A percentile compares a stretch with the other conserved stretches of the same genome.
Conservation (phyloP, 495 filamentous ascomycete genomes). For the Jackrogersella multiformis region DNA sequence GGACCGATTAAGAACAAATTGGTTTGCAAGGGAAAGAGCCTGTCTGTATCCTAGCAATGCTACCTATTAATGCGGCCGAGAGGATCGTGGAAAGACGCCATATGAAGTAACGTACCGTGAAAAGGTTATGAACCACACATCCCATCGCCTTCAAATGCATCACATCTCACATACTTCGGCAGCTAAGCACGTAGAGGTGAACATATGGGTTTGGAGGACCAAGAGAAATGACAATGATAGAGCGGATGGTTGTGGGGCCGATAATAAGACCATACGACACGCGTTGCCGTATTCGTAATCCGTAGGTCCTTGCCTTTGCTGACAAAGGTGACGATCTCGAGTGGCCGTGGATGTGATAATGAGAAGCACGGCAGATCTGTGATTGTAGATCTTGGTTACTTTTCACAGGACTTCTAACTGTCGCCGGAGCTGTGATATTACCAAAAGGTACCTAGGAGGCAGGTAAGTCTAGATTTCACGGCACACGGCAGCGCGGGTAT, state of each 20-base stretch:
- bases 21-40: neutral
- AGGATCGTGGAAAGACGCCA: neutral
- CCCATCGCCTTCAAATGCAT: neutral
- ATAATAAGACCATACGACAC: neutral
- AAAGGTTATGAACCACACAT: neutral
- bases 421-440: neutral
- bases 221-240: neutral
- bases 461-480: too few species aligned
- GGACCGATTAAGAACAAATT: neutral
- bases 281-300: neutral
- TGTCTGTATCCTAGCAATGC: neutral
- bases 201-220: too few species aligned
- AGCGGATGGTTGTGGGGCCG: neutral
- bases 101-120: neutral
- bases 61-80: conserved; percentile 1
- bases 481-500: neutral
- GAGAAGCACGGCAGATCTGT: too few species aligned
- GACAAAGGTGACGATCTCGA: neutral
- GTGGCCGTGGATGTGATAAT: too few species aligned
- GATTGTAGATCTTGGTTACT: neutral
- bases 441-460: neutral
- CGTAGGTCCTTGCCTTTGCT: neutral
- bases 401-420: neutral
- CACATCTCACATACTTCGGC: too few species aligned
- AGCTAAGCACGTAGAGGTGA: too few species aligned